Base-by-base conservation (phyloP, 2,329 filamentous ascomycete genomes). In the Penicillium frequentans region DNA sequence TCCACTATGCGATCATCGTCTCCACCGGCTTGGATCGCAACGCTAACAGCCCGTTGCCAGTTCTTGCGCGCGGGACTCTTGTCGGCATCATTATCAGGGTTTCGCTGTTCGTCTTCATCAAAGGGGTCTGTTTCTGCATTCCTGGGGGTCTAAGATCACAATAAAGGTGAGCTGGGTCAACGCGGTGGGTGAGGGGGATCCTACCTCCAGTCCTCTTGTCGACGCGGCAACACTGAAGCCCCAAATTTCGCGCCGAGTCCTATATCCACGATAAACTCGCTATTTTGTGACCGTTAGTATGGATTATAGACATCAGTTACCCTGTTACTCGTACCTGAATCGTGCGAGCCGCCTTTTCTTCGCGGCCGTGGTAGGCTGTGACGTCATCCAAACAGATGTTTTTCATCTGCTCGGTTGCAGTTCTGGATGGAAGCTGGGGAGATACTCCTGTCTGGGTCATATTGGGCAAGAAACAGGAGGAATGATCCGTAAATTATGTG, bases 201-300 rank as follows among this genome's bases (percentile, higher is more conserved):
- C 76, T 54, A 90, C 88, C 67, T 90, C 85, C 11, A 85, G 77
- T 89, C 89, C 93, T 65, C 90, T 79, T 29, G 86, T 86, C 29
- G 81, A 84, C n/a, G 90, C 83, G 71, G 90, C 84, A 33, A 96
- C 71, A 1, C 84, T 83, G 62, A 88, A 79, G 0, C 91, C 91
- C 42, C 84, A 73, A 65, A 95, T 79, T 71, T 91, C 87, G 48
- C 91, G 79, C 44, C 91, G 83, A 49, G 85, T 82, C 53, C 89
- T 83, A 72, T 96, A 90, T 6, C 91, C 90, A 33, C 91, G 83
- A 70, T 92, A 96, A 26, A 87, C 89, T 63, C 87, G 85, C 77
- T 91, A 85, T 24, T 13, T 5, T 1, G 5, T 24, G 5, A 14
- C 16, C 26, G 1, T 45, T 24, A 52, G 39, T 3, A 26, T 9